Evolutionary conservation across 352 stramenopile genomes (phyloP).

Genomic region (Phytophthora tentaculata): DNA sequence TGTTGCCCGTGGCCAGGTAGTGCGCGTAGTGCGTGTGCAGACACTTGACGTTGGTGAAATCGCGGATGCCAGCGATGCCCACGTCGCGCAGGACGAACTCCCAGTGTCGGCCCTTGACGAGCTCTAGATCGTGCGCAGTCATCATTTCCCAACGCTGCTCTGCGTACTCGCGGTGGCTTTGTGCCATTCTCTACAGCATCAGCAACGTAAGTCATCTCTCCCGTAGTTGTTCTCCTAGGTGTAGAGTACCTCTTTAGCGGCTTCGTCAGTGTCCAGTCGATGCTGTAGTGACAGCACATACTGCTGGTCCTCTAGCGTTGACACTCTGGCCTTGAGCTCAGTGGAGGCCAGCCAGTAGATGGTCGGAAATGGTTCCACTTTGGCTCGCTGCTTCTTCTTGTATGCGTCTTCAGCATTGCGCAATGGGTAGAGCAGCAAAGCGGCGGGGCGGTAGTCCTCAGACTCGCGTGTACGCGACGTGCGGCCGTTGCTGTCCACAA

Average conservation of each 20-base stretch:
- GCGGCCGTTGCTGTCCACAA: constrained; percentile 27
- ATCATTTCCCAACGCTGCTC: constrained; percentile 58
- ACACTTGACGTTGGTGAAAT: constrained; percentile 70
- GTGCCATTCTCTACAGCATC: constrained; percentile 45
- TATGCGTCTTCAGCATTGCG: constrained; percentile 58
- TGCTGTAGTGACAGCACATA: constrained; percentile 53
- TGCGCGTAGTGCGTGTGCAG: constrained; percentile 81
- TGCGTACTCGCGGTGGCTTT: constrained; percentile 55
- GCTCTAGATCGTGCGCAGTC: constrained; percentile 40
- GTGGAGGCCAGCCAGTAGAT: constrained; percentile 66
- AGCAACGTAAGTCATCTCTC: background rate
- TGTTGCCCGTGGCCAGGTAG: constrained; percentile 58
- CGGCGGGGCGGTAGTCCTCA: constrained; percentile 25
- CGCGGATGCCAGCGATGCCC: constrained; percentile 65
- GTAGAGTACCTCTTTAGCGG: constrained; percentile 41
- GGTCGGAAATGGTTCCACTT: constrained; percentile 69
- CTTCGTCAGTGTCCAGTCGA: constrained; percentile 42
- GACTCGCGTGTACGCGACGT: constrained; percentile 13
- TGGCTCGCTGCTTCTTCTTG: constrained; percentile 64
- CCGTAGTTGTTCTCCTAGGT: constrained; percentile 1
- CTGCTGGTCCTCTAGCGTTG: constrained; percentile 58
- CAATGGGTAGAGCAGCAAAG: constrained; percentile 67
- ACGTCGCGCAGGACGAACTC: constrained; percentile 52
- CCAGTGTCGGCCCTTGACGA: constrained; percentile 53
- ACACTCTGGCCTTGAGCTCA: constrained; percentile 59